Conservation (phyloP, 306 rosid genomes). For the Ormosia semicastrata region DNA sequence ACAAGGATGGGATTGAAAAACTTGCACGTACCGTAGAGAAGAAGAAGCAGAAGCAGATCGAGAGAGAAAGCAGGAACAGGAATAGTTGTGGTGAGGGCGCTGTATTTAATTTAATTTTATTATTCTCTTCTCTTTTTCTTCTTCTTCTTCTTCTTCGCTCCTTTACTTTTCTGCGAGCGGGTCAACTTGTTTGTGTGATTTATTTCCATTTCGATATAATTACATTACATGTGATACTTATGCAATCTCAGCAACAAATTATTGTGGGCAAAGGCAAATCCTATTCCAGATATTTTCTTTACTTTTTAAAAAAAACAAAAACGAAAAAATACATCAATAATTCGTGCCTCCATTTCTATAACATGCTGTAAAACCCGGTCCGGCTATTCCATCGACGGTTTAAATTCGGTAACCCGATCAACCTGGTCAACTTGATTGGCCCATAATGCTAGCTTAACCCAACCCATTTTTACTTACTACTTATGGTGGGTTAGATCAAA, state of each 20-base stretch:
- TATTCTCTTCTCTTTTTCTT: not conserved
- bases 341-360: not conserved
- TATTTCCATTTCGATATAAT: not conserved
- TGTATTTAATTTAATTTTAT: not conserved
- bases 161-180: too few relatives aligned
- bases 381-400: not conserved
- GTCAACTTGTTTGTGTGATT: conserved; percentile 2
- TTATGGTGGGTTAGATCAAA: too few relatives aligned
- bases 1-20: not conserved
- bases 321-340: not conserved
- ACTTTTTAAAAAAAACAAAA: not conserved
- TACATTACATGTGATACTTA: not conserved
- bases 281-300: not conserved
- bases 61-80: conserved; percentile 7
- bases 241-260: not conserved
- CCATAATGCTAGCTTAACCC: too few relatives aligned
- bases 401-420: too few relatives aligned
- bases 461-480: too few relatives aligned
- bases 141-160: not conserved
- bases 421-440: too few relatives aligned
- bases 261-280: not conserved
- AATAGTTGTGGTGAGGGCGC: not conserved
- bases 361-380: not conserved
- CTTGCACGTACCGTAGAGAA: not conserved
- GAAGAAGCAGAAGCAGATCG: conserved; percentile 4